These are phyloP conservation scores for Ananas comosus DNA, from an alignment of 176 grass and related monocot genomes.

Conservation along the genomic window DNA sequence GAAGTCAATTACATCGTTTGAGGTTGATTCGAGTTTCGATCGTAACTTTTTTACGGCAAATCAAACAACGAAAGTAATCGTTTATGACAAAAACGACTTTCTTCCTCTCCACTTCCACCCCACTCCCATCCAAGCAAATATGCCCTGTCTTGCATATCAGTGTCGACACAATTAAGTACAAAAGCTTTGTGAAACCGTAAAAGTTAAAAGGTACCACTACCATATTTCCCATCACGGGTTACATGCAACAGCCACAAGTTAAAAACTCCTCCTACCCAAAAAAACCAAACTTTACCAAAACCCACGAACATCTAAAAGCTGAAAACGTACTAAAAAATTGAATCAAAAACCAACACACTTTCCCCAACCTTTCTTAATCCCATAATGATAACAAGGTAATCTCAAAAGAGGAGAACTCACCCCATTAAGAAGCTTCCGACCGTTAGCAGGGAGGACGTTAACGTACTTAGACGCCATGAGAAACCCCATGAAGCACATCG, in stretches of 20 bases:
- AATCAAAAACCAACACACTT: background rate
- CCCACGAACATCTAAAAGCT: too few relatives aligned
- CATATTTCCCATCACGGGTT: background rate
- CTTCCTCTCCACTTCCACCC: too few relatives aligned
- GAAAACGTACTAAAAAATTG: too few relatives aligned
- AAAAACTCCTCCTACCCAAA: background rate
- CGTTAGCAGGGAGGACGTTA: constrained; percentile 85
- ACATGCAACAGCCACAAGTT: background rate
- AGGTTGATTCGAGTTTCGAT: too few relatives aligned
- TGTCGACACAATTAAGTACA: background rate
- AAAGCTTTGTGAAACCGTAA: background rate
- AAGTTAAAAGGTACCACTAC: background rate
- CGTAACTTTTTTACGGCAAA: too few relatives aligned
- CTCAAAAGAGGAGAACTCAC: constrained; percentile 34
- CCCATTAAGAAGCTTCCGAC: constrained; percentile 92
- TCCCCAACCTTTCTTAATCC: background rate
- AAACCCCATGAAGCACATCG: constrained; percentile 97
- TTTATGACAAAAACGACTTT: too few relatives aligned
- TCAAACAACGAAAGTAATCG: too few relatives aligned
- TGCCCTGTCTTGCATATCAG: too few relatives aligned
- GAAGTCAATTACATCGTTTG: too few relatives aligned
- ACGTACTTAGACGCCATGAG: constrained; percentile 95
- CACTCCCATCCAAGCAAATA: too few relatives aligned
- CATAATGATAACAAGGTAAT: constrained; percentile 6
- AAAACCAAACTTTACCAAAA: too few relatives aligned